Conservation (phyloP, 2,329 filamentous ascomycete species). For the Aspergillus sp. region DNA sequence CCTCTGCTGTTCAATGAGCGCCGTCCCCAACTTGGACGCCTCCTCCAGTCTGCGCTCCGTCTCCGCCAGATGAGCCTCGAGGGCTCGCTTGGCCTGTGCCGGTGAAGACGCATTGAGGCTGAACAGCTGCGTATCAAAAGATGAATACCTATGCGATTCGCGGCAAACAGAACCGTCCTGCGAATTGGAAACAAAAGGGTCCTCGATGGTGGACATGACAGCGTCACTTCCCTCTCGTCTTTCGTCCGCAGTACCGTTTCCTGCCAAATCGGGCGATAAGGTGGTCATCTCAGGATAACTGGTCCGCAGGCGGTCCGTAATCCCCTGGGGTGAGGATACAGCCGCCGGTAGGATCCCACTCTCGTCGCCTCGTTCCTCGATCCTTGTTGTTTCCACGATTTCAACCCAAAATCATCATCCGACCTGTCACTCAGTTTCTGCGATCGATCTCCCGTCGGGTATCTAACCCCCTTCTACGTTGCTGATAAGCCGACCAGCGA, state of each 20-base stretch:
- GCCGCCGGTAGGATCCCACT: slow-evolving; percentile 15
- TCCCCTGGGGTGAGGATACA: slow-evolving; percentile 18
- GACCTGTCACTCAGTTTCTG: slow-evolving; percentile 9
- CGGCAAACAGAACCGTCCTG: slow-evolving; percentile 38
- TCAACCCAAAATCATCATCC: slow-evolving; percentile 27
- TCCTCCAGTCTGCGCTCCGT: slow-evolving; percentile 89
- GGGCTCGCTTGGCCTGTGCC: slow-evolving; percentile 77
- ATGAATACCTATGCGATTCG: slow-evolving; percentile 66
- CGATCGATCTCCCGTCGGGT: slow-evolving; percentile 1
- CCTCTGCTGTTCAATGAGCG: slow-evolving; percentile 80
- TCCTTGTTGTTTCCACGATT: slow-evolving; percentile 5
- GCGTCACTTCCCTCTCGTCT: slow-evolving; percentile 11
- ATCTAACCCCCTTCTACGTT: slow-evolving; percentile 3
- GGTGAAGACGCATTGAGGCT: slow-evolving; percentile 78
- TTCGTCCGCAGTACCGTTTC: slow-evolving; percentile 5
- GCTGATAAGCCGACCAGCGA: slow-evolving; percentile 28
- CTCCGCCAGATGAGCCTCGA: slow-evolving; percentile 88
- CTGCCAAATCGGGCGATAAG: slow-evolving; percentile 7
- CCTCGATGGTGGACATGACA: slow-evolving; percentile 35
- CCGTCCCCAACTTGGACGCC: slow-evolving; percentile 81
- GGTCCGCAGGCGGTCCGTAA: slow-evolving; percentile 8
- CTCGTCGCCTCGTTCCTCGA: slow-evolving; percentile 18
- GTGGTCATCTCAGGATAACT: not conserved
- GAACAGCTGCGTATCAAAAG: slow-evolving; percentile 77
- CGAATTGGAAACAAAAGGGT: slow-evolving; percentile 55